phyloP scores from a whole-genome alignment of 2,329 filamentous ascomycete species.

The Aspergillus texensis region DNA sequence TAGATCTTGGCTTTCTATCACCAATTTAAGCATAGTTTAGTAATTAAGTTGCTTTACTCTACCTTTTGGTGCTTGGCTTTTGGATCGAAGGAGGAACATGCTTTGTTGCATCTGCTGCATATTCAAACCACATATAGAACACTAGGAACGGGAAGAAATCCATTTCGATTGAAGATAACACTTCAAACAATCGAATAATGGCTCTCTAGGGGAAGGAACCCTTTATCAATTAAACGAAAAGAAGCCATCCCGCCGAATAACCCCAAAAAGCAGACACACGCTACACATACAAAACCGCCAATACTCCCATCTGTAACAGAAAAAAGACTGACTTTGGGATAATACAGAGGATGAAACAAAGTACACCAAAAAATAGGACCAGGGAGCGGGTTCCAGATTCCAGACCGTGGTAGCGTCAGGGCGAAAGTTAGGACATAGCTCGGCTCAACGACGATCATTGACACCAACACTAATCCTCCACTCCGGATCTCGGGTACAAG shows the following conservation, averaged over 20 bases:
- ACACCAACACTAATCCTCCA: not conserved
- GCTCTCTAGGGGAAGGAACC: fast-evolving
- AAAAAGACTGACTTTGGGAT: too few species aligned
- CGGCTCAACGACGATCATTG: not conserved
- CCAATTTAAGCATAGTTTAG: not conserved
- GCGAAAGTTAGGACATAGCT: not conserved
- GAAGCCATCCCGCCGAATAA: not conserved
- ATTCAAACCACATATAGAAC: not conserved
- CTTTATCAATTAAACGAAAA: not conserved
- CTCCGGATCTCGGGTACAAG: slow-evolving; percentile 14
- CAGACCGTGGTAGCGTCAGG: not conserved
- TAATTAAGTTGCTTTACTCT: not conserved
- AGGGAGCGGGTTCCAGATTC: not conserved
- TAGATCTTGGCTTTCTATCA: not conserved
- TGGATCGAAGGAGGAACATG: not conserved
- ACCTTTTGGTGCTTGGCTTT: not conserved
- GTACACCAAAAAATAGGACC: not conserved
- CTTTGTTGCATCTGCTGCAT: not conserved
- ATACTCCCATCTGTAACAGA: not conserved
- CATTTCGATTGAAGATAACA: not conserved
- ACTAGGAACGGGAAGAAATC: not conserved
- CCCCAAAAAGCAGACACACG: not conserved
- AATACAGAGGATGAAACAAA: not conserved
- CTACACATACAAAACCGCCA: not conserved
- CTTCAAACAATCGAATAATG: not conserved